Evolutionary conservation across 2,329 filamentous ascomycete species (phyloP).

Genomic region (Colletotrichum lupini): DNA sequence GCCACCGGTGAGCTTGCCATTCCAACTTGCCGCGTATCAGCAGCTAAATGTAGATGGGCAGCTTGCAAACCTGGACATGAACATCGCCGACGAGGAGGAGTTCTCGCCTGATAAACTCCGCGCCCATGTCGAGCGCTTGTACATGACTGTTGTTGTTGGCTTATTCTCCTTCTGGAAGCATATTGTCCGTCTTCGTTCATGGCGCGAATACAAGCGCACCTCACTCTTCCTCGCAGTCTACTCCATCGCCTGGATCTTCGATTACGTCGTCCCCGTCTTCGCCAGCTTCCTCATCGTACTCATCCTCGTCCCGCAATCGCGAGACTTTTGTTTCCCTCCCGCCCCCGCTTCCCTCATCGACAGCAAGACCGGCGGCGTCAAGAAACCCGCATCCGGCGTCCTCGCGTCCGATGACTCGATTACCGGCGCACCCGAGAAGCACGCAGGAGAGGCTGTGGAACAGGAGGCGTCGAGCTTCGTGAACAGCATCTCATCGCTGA

Average conservation of each 20-base stretch:
- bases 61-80: conserved; percentile 79
- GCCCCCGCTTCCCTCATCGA: conserved; percentile 81
- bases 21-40: conserved; percentile 47
- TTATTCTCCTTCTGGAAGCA: conserved; percentile 78
- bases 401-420: conserved; percentile 80
- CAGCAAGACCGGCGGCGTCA: conserved; percentile 75
- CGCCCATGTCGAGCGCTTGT: conserved; percentile 81
- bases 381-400: conserved; percentile 81
- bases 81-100: conserved; percentile 84
- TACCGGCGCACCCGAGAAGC: conserved; percentile 84
- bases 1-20: conserved; percentile 47
- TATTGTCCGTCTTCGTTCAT: conserved; percentile 79
- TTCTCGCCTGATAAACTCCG: conserved; percentile 88
- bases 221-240: conserved; percentile 69
- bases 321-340: conserved; percentile 77
- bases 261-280: conserved; percentile 75
- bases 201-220: conserved; percentile 79
- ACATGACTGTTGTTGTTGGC: conserved; percentile 80
- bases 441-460: conserved; percentile 86
- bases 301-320: conserved; percentile 72
- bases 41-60: conserved; percentile 2
- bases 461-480: conserved; percentile 86
- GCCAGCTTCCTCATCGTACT: conserved; percentile 70
- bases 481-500: conserved; percentile 74
- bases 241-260: conserved; percentile 75